These are phyloP conservation scores for Dactylellina drechsleri DNA, from an alignment of 2,329 filamentous ascomycete genomes.

Conservation along the genomic window DNA sequence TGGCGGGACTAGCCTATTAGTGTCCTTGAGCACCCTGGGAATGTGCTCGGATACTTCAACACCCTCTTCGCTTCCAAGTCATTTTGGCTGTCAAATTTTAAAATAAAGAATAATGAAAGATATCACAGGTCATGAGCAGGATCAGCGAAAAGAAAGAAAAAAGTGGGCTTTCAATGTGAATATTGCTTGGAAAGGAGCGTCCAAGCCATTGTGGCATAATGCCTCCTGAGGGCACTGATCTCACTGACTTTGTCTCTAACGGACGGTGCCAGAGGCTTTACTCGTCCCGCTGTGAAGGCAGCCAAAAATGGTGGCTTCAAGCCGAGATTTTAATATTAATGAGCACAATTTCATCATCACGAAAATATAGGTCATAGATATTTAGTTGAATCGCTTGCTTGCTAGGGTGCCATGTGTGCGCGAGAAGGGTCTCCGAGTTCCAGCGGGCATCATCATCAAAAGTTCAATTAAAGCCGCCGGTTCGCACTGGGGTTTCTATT, in stretches of 20 bases:
- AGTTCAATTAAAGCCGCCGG: constrained; percentile 38
- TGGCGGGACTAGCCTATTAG: constrained; percentile 21
- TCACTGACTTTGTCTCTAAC: too few relatives aligned
- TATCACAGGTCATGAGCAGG: constrained; percentile 7
- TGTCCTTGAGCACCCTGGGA: constrained; percentile 36
- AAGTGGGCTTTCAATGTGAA: constrained; percentile 1
- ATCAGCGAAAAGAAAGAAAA: not conserved
- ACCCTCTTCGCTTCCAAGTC: constrained; percentile 40
- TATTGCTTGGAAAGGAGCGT: not conserved
- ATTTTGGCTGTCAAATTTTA: not conserved
- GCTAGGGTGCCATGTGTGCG: constrained; percentile 52
- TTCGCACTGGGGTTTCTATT: constrained; percentile 42
- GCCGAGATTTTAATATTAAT: constrained; percentile 44
- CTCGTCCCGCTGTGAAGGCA: constrained; percentile 7
- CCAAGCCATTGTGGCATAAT: not conserved
- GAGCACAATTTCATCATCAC: constrained; percentile 34
- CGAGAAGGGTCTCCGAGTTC: constrained; percentile 37
- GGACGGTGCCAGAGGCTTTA: constrained; percentile 1
- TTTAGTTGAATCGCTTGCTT: constrained; percentile 44
- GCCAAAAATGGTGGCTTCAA: constrained; percentile 50
- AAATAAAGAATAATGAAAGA: not conserved
- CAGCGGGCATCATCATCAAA: constrained; percentile 34
- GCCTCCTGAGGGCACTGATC: not conserved
- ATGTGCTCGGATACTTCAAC: constrained; percentile 52
- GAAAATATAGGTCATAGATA: not conserved